Evolutionary conservation across 129 eudicot species (phyloP).

Genomic region (Flaveria robusta): DNA sequence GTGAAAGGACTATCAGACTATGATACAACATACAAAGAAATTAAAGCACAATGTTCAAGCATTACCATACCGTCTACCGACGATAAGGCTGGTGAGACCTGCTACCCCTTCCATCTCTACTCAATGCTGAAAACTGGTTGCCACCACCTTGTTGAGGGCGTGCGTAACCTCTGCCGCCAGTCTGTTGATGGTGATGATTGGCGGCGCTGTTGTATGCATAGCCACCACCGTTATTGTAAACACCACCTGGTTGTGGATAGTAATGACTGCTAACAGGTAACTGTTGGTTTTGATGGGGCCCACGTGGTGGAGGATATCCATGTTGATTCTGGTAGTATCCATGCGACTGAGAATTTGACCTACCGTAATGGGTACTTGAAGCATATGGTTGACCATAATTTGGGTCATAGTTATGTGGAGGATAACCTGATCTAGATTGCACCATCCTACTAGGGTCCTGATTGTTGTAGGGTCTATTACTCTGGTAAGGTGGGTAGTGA

Average conservation of each 20-base stretch:
- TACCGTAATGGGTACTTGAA: constrained; percentile 31
- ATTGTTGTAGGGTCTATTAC: constrained; percentile 28
- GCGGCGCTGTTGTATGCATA: constrained; percentile 25
- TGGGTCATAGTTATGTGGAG: constrained; percentile 30
- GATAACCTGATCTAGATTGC: constrained; percentile 39
- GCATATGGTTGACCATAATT: constrained; percentile 42
- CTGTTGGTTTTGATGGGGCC: constrained; percentile 38
- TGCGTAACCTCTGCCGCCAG: constrained; percentile 42
- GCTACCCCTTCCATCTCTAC: constrained; percentile 35
- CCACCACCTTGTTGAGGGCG: constrained; percentile 56
- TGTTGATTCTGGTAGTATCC: constrained; percentile 43
- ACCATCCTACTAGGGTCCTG: not conserved
- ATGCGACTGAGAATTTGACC: constrained; percentile 41
- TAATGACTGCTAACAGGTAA: constrained; percentile 11
- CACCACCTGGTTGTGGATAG: constrained; percentile 37
- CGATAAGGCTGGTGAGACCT: constrained; percentile 32
- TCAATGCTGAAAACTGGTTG: constrained; percentile 73
- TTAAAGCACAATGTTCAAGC: constrained; percentile 5
- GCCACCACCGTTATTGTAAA: constrained; percentile 20
- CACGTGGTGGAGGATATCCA: constrained; percentile 36
- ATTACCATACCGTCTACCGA: constrained; percentile 36
- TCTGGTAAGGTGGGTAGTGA: constrained; percentile 36
- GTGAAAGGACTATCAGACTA: constrained; percentile 19
- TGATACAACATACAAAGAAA: constrained; percentile 25
- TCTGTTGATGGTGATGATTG: constrained; percentile 31